Evolutionary conservation across 2,329 filamentous ascomycete species (phyloP).

Genomic region (Aspergillus felis): DNA sequence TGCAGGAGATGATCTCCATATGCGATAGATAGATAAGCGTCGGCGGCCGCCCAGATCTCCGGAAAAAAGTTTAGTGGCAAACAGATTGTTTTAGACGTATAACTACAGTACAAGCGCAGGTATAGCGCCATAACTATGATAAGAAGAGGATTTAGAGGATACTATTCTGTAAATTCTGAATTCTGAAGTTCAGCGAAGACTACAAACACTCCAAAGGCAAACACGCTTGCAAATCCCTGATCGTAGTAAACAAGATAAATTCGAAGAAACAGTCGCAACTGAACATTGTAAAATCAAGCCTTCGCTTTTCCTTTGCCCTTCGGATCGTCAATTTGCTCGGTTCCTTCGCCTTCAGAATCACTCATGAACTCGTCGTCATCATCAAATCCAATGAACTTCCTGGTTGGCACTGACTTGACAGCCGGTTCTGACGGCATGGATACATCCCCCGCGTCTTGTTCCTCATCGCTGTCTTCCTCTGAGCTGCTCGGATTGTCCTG

Average conservation of each 20-base stretch:
- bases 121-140: background rate
- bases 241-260: slow-evolving; percentile 14
- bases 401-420: slow-evolving; percentile 24
- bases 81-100: background rate
- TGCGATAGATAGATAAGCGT: slow-evolving; percentile 18
- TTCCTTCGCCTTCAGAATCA: slow-evolving; percentile 39
- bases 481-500: slow-evolving; percentile 27
- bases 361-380: slow-evolving; percentile 47
- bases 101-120: background rate
- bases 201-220: background rate
- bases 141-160: background rate
- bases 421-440: slow-evolving; percentile 24
- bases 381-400: slow-evolving; percentile 46
- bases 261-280: slow-evolving; percentile 10
- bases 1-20: slow-evolving; percentile 8
- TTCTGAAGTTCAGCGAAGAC: background rate
- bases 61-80: slow-evolving; percentile 17
- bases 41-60: slow-evolving; percentile 12
- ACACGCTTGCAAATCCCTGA: background rate
- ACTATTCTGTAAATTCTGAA: background rate
- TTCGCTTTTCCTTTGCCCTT: slow-evolving; percentile 37
- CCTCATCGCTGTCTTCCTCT: slow-evolving; percentile 36
- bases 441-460: slow-evolving; percentile 31
- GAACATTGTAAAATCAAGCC: slow-evolving; percentile 16
- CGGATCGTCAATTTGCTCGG: slow-evolving; percentile 16